A percentile compares a stretch with the other conserved stretches of the same genome.
These are phyloP conservation scores for Pseudogymnoascus sp. DNA, from an alignment of 2,329 filamentous ascomycete species.

Conservation along the genomic window DNA sequence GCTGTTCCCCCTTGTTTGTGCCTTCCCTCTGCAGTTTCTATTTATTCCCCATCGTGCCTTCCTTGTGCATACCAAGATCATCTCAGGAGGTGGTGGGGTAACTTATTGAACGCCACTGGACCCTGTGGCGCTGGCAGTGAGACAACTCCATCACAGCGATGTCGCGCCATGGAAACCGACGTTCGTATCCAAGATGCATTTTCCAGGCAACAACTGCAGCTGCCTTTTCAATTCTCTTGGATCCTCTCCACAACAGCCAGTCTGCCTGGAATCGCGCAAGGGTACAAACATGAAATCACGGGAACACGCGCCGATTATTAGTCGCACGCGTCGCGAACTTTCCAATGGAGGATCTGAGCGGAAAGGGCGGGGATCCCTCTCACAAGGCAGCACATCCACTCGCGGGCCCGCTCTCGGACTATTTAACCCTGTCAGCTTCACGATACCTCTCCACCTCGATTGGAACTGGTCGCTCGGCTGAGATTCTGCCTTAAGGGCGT, in stretches of 20 bases:
- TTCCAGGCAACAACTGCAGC: background rate
- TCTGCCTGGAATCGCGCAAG: background rate
- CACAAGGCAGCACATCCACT: slow-evolving; percentile 3
- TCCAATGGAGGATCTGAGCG: background rate
- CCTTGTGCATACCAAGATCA: background rate
- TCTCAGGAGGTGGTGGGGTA: background rate
- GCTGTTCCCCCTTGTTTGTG: too few species aligned
- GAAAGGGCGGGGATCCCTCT: background rate
- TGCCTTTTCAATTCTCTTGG: background rate
- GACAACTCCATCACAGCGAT: background rate
- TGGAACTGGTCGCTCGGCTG: background rate
- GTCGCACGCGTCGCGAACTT: background rate
- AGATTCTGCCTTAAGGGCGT: background rate
- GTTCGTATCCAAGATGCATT: background rate
- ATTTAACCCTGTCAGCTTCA: background rate
- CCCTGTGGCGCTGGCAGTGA: slow-evolving; percentile 4
- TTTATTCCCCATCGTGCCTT: background rate
- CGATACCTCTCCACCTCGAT: background rate
- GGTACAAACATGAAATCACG: background rate
- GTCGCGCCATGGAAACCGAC: background rate
- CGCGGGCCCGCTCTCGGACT: background rate
- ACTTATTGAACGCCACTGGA: background rate
- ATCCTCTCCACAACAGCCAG: background rate
- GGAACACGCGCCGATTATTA: background rate
- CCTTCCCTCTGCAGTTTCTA: background rate